Conservation (phyloP, 495 filamentous ascomycete genomes). For the Lophiotrema nucula region DNA sequence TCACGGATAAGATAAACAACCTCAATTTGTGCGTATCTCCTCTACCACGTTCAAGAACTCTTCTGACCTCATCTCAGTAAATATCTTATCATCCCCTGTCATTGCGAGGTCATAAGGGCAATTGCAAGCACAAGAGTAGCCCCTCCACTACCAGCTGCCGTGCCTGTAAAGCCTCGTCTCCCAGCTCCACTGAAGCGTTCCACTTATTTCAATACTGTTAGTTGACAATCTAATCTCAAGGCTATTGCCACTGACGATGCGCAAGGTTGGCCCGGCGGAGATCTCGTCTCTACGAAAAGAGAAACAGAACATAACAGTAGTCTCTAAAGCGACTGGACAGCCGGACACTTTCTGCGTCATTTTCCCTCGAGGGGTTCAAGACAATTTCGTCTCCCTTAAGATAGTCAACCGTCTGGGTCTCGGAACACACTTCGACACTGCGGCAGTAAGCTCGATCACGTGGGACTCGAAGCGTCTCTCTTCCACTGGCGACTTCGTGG, state of each 20-base stretch:
- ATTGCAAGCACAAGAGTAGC: slow-evolving; percentile 7
- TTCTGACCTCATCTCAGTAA: neutral
- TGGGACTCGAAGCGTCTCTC: slow-evolving; percentile 5
- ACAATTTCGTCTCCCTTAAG: slow-evolving; percentile 4
- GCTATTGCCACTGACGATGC: slow-evolving; percentile 1
- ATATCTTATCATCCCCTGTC: slow-evolving; percentile 12
- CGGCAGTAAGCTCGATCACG: neutral
- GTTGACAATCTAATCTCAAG: neutral
- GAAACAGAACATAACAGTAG: slow-evolving; percentile 4
- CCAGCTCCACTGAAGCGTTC: neutral
- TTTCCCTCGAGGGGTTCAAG: slow-evolving; percentile 1
- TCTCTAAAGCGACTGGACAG: neutral
- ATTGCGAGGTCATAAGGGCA: slow-evolving; percentile 6
- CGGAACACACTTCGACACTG: slow-evolving; percentile 3
- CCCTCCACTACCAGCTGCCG: slow-evolving; percentile 1
- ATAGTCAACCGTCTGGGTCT: slow-evolving; percentile 4
- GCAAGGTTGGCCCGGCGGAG: slow-evolving; percentile 1
- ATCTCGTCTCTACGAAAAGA: slow-evolving; percentile 2
- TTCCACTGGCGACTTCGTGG: slow-evolving; percentile 7
- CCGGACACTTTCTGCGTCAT: neutral
- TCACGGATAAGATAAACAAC: slow-evolving; percentile 11
- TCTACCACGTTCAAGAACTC: slow-evolving; percentile 1
- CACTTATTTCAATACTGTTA: slow-evolving; percentile 1
- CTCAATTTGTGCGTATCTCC: slow-evolving; percentile 3
- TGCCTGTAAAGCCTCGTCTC: neutral